phyloP scores from a whole-genome alignment of 495 filamentous ascomycete species.

The Podospora tetraspora region DNA sequence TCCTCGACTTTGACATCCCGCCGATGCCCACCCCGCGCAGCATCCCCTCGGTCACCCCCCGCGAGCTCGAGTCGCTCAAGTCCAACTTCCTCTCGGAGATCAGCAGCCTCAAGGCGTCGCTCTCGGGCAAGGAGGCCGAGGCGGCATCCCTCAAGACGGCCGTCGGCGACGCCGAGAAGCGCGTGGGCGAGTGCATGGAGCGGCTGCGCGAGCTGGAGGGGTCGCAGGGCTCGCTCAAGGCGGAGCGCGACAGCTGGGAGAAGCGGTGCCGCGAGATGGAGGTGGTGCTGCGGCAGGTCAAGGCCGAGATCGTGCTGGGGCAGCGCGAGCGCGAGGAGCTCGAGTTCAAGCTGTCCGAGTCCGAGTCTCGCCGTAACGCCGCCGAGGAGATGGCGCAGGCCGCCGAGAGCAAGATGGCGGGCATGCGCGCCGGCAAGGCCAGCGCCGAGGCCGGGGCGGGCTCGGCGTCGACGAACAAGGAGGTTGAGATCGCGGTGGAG shows the following conservation, averaged over 20 bases:
- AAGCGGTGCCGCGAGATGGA: conserved; percentile 81
- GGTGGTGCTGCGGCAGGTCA: conserved; percentile 65
- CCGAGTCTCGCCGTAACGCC: conserved; percentile 62
- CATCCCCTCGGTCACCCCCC: conserved; percentile 81
- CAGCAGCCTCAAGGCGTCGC: conserved; percentile 77
- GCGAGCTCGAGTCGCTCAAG: conserved; percentile 88
- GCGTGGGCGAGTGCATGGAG: conserved; percentile 83
- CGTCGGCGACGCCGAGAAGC: conserved; percentile 79
- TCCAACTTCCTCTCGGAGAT: conserved; percentile 85
- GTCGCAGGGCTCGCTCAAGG: conserved; percentile 60
- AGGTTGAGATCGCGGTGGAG: conserved; percentile 85
- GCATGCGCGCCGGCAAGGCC: conserved; percentile 53
- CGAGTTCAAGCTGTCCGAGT: conserved; percentile 63
- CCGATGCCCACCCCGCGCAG: conserved; percentile 85
- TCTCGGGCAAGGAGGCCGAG: conserved; percentile 88
- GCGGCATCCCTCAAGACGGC: conserved; percentile 77
- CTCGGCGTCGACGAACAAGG: conserved; percentile 33
- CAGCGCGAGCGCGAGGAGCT: conserved; percentile 74
- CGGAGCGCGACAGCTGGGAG: conserved; percentile 81
- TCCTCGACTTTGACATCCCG: conserved; percentile 91
- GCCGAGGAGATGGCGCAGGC: conserved; percentile 61
- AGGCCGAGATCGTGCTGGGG: conserved; percentile 69
- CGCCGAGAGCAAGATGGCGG: conserved; percentile 66
- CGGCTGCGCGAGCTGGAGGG: conserved; percentile 67
- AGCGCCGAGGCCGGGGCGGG: conserved; percentile 28